These are phyloP conservation scores for Schwanniomyces pseudopolymorphus DNA, from an alignment of 805 yeast species.

Conservation along the genomic window DNA sequence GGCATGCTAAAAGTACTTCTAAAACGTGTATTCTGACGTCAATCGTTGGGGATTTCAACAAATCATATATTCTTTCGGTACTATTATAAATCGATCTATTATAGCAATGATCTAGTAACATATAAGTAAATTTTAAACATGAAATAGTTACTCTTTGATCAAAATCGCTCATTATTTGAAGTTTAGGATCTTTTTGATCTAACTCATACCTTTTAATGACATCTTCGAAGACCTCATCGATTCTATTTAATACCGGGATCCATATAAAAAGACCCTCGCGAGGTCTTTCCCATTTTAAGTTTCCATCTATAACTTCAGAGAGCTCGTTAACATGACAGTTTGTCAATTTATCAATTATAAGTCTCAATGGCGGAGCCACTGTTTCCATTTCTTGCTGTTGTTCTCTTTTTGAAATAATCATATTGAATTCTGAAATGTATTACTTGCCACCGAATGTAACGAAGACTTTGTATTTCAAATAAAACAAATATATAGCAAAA, in stretches of 20 bases:
- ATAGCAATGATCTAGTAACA: constrained; percentile 66
- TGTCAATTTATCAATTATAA: constrained; percentile 37
- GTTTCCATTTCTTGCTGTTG: constrained; percentile 27
- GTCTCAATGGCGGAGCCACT: constrained; percentile 24
- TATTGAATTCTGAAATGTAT: constrained; percentile 7
- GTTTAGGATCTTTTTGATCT: constrained; percentile 44
- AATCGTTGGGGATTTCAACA: constrained; percentile 60
- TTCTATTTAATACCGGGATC: constrained; percentile 71
- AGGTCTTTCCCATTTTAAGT: constrained; percentile 58
- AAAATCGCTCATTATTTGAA: constrained; percentile 40
- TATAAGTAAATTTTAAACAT: constrained; percentile 59
- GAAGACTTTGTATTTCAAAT: not conserved
- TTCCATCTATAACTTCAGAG: constrained; percentile 33
- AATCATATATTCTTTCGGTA: constrained; percentile 54
- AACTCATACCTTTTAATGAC: constrained; percentile 55
- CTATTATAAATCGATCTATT: constrained; percentile 70
- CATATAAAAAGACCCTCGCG: constrained; percentile 72
- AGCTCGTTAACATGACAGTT: constrained; percentile 40
- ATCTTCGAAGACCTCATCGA: constrained; percentile 64
- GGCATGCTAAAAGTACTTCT: constrained; percentile 57
- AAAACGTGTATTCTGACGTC: constrained; percentile 60
- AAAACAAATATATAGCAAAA: not conserved
- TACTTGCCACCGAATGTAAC: not conserved
- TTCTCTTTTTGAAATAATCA: constrained; percentile 33
- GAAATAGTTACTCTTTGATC: constrained; percentile 53